phyloP scores from a whole-genome alignment of 192 early-diverging fungal genomes.

The Linnemannia exigua region DNA sequence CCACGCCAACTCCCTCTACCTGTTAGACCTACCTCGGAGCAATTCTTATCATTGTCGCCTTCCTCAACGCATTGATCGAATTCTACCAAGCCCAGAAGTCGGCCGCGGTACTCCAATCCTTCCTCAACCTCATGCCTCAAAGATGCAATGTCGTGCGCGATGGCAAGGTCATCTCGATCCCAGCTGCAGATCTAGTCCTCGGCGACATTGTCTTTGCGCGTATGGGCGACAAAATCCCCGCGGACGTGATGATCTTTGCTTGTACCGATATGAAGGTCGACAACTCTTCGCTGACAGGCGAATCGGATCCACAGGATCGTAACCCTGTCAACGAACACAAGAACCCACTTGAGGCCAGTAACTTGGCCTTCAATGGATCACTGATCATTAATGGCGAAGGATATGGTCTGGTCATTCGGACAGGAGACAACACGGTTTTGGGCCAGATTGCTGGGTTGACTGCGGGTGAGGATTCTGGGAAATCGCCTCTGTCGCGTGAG shows the following conservation, averaged over 20 bases:
- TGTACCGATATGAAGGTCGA: slow-evolving; percentile 94
- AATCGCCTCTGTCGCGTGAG: slow-evolving; percentile 82
- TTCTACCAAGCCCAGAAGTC: slow-evolving; percentile 94
- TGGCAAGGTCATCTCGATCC: slow-evolving; percentile 70
- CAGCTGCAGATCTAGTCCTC: slow-evolving; percentile 80
- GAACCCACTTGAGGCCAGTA: slow-evolving; percentile 93
- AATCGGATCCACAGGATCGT: slow-evolving; percentile 95
- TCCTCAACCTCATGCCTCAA: slow-evolving; percentile 92
- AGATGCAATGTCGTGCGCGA: slow-evolving; percentile 87
- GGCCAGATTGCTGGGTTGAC: slow-evolving; percentile 96
- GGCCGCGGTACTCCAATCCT: slow-evolving; percentile 90
- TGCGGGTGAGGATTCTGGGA: slow-evolving; percentile 79
- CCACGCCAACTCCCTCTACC: not conserved
- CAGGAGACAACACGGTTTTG: slow-evolving; percentile 93
- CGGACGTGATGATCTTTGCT: slow-evolving; percentile 87
- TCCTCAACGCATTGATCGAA: slow-evolving; percentile 92
- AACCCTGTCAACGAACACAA: slow-evolving; percentile 69
- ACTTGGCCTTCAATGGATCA: slow-evolving; percentile 92
- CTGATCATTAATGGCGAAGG: slow-evolving; percentile 87
- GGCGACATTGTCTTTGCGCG: slow-evolving; percentile 92
- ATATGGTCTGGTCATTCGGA: slow-evolving; percentile 93
- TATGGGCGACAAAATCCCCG: slow-evolving; percentile 96
- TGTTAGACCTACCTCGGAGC: slow-evolving; percentile 89
- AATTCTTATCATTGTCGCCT: slow-evolving; percentile 90
- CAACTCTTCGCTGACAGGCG: slow-evolving; percentile 96